A percentile compares a stretch with the other conserved stretches of the same genome.
phyloP scores from a whole-genome alignment of 495 filamentous ascomycete species.

The Trichocladium antarcticum region DNA sequence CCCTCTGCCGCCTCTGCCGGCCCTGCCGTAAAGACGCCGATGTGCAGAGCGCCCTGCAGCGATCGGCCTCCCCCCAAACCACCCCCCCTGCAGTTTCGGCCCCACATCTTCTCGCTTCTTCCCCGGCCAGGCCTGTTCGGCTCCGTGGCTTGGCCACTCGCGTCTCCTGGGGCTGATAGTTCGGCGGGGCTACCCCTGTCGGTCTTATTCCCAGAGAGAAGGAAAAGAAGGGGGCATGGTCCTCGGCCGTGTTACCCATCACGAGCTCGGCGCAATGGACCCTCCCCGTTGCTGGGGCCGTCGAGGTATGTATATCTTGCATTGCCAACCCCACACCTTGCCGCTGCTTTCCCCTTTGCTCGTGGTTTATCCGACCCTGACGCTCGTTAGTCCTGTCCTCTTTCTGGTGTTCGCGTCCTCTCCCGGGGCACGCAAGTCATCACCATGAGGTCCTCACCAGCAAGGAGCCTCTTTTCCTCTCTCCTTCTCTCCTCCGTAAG shows the following conservation, averaged over 20 bases:
- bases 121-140: constrained; percentile 6
- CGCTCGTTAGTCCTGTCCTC: constrained; percentile 10
- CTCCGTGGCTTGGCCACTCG: constrained; percentile 1
- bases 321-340: not conserved
- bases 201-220: not conserved
- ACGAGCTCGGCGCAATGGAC: constrained; percentile 1
- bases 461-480: constrained; percentile 11
- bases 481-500: constrained; percentile 13
- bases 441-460: constrained; percentile 17
- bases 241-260: constrained; percentile 3
- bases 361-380: constrained; percentile 6
- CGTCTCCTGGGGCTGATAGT: not conserved
- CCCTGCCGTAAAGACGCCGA: not conserved
- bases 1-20: not conserved
- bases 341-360: not conserved
- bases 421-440: constrained; percentile 5
- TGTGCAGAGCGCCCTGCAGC: constrained; percentile 2
- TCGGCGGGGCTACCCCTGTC: constrained; percentile 5
- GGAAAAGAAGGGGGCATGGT: constrained; percentile 1
- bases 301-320: constrained; percentile 5
- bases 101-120: constrained; percentile 5
- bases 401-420: constrained; percentile 11
- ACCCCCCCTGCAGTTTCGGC: constrained; percentile 6
- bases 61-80: not conserved
- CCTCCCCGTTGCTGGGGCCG: not conserved